Conservation (phyloP, 2,329 filamentous ascomycete genomes). For the Zymoseptoria pseudotritici region DNA sequence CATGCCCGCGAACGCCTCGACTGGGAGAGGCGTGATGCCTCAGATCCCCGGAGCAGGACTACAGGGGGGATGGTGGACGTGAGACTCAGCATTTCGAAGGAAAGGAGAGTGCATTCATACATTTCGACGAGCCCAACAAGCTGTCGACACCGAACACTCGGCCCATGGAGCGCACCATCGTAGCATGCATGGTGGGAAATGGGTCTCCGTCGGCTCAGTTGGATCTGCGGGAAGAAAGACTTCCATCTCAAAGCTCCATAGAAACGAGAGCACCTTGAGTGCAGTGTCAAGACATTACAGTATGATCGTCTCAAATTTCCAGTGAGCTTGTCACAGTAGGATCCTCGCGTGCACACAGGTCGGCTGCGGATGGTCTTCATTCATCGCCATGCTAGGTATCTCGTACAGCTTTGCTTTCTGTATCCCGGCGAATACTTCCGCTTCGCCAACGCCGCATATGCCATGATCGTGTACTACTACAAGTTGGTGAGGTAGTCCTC, state of each 20-base stretch:
- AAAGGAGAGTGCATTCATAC: neutral
- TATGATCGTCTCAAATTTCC: neutral
- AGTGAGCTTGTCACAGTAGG: neutral
- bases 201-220: neutral
- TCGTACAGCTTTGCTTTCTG: neutral
- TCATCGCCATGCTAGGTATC: neutral
- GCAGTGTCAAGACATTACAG: neutral
- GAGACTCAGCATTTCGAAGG: neutral
- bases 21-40: neutral
- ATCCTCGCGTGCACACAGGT: neutral
- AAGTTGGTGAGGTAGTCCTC: constrained; percentile 99
- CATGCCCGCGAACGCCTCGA: neutral
- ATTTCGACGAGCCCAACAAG: neutral
- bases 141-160: neutral
- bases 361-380: neutral
- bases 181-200: neutral
- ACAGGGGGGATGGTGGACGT: neutral
- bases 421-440: neutral
- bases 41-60: neutral
- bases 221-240: neutral
- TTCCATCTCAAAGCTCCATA: neutral
- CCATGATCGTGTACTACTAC: constrained; percentile 53
- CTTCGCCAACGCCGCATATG: constrained; percentile 2
- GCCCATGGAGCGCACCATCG: neutral
- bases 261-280: neutral